A percentile compares a stretch with the other conserved stretches of the same genome.
Evolutionary conservation across 202 grass and related monocot genomes (phyloP).

Genomic region (Schoenoplectus tabernaemontani): DNA sequence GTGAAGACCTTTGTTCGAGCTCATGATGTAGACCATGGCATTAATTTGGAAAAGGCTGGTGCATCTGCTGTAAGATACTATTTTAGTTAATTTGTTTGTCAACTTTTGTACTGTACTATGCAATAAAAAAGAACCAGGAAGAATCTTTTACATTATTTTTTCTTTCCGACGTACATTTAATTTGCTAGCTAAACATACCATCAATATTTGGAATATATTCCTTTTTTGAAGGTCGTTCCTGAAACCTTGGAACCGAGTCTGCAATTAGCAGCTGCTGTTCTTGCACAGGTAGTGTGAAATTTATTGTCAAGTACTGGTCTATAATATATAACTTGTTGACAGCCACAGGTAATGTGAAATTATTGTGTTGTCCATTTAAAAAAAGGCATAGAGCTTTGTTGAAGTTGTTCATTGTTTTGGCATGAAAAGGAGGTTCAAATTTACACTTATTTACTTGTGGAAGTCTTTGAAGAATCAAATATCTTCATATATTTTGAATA

Average conservation of each 20-base stretch:
- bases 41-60: conserved; percentile 99
- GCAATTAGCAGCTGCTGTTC: conserved; percentile 91
- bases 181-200: neutral
- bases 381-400: conserved; percentile 7
- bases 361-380: conserved; percentile 7
- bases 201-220: conserved; percentile 10
- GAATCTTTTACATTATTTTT: neutral
- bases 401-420: neutral
- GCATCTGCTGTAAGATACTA: conserved; percentile 69
- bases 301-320: neutral
- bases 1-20: conserved; percentile 97
- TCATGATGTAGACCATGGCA: conserved; percentile 94
- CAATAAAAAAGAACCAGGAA: neutral
- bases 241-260: conserved; percentile 99
- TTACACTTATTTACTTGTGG: neutral
- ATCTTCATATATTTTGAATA: neutral
- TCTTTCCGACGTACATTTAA: neutral
- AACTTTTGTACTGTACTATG: neutral
- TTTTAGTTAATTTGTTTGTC: neutral
- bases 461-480: neutral
- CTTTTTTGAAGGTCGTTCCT: conserved; percentile 69
- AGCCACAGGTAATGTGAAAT: too few species aligned
- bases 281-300: conserved; percentile 64
- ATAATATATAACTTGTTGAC: neutral
- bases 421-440: neutral